Base-by-base conservation (phyloP, 768 basidiomycete genomes). In the Russula earlei region DNA sequence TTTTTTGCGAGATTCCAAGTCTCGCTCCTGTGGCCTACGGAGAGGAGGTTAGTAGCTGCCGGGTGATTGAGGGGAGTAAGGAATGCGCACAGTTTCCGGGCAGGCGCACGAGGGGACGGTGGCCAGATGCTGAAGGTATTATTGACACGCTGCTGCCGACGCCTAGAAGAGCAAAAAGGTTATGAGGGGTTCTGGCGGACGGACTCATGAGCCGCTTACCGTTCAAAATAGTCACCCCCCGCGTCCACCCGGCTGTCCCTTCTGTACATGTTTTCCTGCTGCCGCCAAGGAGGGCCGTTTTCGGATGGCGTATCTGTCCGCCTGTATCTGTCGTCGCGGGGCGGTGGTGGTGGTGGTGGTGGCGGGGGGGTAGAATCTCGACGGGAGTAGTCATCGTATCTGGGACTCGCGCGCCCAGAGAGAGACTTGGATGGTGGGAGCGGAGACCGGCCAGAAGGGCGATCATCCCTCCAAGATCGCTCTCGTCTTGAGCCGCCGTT, bases 71-170 rank as follows among this genome's bases (percentile, higher is more conserved):
- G 27, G 24, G 25, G 38, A n/a, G 24, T 24, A 55, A 38, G 20
- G 6, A 42, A 24, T 3, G 73, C 83, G 29, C 69, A 87, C 81
- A 80, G 60, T 44, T 70, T 68, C 36, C 87, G 79, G 36, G 77
- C 71, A 52, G 82, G 81, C 10, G 75, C 79, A 60, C 84, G 85
- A 0, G 91, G 91, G 3, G 91, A 92, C 4, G 81, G 69, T 1
- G 91, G 91, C 91, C 91, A 93, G n/a, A 90, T 75, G 62, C 77
- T 76, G 2, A 82, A 67, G 5, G 74, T 75, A 9, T 70, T 78
- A 5, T 63, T 73, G 62, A 81, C 81, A 46, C 91, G 75, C 66
- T 91, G 83, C 45, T 74, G 66, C 53, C 87, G 75, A 31, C 91
- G 90, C 63, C 90, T 92, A 57, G 0, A 49, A 55, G 42, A 40